These are phyloP conservation scores for Colletotrichum sp. DNA, from an alignment of 2,329 filamentous ascomycete genomes.

Conservation along the genomic window DNA sequence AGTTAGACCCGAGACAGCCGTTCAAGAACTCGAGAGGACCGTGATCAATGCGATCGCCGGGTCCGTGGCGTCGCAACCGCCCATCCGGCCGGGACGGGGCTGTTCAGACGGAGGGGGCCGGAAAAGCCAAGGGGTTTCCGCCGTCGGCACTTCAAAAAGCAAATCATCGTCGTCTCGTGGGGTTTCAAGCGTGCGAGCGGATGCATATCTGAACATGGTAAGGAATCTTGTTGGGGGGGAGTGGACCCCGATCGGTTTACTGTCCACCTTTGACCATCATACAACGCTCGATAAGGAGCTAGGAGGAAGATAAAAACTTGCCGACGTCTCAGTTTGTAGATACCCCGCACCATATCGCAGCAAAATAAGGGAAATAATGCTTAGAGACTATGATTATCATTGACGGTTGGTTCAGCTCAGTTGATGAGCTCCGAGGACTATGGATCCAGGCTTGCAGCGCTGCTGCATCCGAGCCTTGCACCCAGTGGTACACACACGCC, in stretches of 20 bases:
- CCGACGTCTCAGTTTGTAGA: neutral
- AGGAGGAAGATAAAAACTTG: constrained; percentile 12
- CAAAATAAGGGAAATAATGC: too few species aligned
- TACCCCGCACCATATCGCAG: neutral
- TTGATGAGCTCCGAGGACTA: neutral
- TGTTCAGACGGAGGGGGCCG: neutral
- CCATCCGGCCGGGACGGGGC: neutral
- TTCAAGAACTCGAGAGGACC: neutral
- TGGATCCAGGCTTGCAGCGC: neutral
- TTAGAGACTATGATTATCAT: neutral
- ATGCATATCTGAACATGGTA: constrained; percentile 38
- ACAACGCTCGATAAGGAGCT: constrained; percentile 35
- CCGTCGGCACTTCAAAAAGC: neutral
- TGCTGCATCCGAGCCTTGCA: neutral
- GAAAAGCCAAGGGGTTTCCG: neutral
- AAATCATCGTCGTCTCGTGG: neutral
- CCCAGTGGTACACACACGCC: neutral
- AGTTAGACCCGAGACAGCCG: neutral
- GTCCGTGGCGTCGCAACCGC: neutral
- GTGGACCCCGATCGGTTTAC: constrained; percentile 35
- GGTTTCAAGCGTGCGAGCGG: constrained; percentile 27
- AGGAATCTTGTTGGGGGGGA: constrained; percentile 27
- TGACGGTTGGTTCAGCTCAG: neutral
- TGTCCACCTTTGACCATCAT: constrained; percentile 39
- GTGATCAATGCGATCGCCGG: neutral